Percentiles rank a stretch among this genome's conserved stretches.
These are phyloP conservation scores for Zygosaccharomyces sapae DNA, from an alignment of 1,139 yeast genomes.

Conservation along the genomic window DNA sequence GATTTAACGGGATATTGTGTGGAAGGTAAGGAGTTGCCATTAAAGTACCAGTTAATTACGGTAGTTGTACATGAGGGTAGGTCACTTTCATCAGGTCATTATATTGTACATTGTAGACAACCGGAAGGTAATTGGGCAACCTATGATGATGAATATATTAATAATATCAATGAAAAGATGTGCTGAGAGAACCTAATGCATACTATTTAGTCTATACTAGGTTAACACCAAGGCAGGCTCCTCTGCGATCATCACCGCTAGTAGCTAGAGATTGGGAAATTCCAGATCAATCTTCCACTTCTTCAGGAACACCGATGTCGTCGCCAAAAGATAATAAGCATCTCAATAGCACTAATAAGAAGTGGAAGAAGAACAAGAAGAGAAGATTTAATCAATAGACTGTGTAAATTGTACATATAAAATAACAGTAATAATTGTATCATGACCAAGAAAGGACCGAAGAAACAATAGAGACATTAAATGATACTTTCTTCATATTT, in stretches of 20 bases:
- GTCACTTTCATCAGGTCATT: constrained; percentile 89
- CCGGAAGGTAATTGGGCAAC: constrained; percentile 91
- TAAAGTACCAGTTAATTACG: constrained; percentile 68
- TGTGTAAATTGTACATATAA: neutral
- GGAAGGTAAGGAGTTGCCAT: constrained; percentile 39
- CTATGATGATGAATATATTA: constrained; percentile 88
- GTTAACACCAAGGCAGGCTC: constrained; percentile 48
- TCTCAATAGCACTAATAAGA: constrained; percentile 15
- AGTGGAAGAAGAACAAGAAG: constrained; percentile 29
- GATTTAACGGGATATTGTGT: constrained; percentile 58
- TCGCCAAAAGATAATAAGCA: constrained; percentile 8
- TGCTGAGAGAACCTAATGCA: constrained; percentile 79
- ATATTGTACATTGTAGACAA: constrained; percentile 83
- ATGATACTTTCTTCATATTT: constrained; percentile 1
- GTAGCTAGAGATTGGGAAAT: constrained; percentile 17
- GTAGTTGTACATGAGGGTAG: constrained; percentile 95
- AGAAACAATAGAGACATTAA: neutral
- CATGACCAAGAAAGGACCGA: too few species aligned
- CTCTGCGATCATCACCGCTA: constrained; percentile 13
- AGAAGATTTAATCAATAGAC: constrained; percentile 27
- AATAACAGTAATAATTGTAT: neutral
- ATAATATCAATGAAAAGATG: constrained; percentile 67
- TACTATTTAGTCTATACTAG: constrained; percentile 82
- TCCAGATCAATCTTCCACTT: constrained; percentile 13
- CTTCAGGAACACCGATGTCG: constrained; percentile 13